These are phyloP conservation scores for Teratosphaeria destructans DNA, from an alignment of 2,329 filamentous ascomycete genomes.

Conservation along the genomic window DNA sequence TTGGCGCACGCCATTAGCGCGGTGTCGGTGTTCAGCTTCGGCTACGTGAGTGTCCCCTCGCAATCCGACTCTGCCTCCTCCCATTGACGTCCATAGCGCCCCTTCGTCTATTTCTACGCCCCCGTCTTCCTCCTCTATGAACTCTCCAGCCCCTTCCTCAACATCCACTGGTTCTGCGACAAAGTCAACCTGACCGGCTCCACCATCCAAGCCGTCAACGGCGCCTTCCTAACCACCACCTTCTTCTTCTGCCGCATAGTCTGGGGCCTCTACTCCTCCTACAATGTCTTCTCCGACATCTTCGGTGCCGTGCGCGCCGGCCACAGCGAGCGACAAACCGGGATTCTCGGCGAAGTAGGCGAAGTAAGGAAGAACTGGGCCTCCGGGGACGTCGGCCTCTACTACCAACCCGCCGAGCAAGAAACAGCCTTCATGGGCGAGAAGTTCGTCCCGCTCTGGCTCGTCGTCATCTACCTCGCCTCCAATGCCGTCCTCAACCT, in stretches of 20 bases:
- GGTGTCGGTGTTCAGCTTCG: conserved; percentile 62
- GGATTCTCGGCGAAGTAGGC: conserved; percentile 4
- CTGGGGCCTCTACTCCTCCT: conserved; percentile 64
- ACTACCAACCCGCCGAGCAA: conserved; percentile 9
- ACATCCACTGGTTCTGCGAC: conserved; percentile 87
- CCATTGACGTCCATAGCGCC: conserved; percentile 46
- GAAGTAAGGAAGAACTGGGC: conserved; percentile 13
- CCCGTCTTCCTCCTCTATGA: conserved; percentile 79
- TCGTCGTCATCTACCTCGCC: conserved; percentile 55
- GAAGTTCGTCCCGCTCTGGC: conserved; percentile 53
- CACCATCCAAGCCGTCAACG: conserved; percentile 64
- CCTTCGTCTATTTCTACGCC: conserved; percentile 76
- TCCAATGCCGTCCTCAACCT: conserved; percentile 64
- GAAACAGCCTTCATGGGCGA: conserved; percentile 18
- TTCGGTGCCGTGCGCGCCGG: conserved; percentile 10
- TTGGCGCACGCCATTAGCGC: conserved; percentile 68
- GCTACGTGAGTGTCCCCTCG: conserved; percentile 59
- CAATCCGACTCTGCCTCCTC: not conserved
- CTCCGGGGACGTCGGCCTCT: conserved; percentile 9
- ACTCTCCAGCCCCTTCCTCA: conserved; percentile 73
- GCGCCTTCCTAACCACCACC: conserved; percentile 57
- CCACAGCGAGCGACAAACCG: conserved; percentile 7
- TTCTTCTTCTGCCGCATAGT: conserved; percentile 70
- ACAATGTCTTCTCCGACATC: conserved; percentile 52
- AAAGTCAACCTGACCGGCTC: conserved; percentile 73